Base-by-base conservation (phyloP, 2,329 filamentous ascomycete species). In the Fusarium secorum region DNA sequence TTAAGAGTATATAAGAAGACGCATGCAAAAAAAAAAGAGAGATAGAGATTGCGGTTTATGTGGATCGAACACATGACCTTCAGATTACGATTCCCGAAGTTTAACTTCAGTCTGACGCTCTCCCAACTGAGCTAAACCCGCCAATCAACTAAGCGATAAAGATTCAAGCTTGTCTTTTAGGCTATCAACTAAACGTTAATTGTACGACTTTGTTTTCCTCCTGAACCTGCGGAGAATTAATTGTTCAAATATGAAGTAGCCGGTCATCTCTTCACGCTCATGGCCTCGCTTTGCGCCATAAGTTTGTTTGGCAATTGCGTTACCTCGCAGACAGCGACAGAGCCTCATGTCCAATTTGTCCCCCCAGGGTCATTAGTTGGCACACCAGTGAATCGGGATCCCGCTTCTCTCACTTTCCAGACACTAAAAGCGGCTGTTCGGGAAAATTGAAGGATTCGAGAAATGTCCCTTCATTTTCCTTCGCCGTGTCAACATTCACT, bases 51-150 rank as follows among this genome's bases (percentile, higher is more conserved):
- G 64, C 64, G 64, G 64, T 67, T 67, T 67, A 22, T 67, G 64
- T 67, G 64, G 64, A 67, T 67, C 64, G 64, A 67, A 67, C 64
- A 67, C 64, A 67, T 26, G 64, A 67, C 64, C 64, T 67, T 67
- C 64, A 67, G 64, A 67, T 67, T 36, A 24, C 64, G 5, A 56
- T 56, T 49, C 49, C 57, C 33, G 28, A 67, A 67, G 64, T 67
- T 56, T 63, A 11, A 33, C 64, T 67, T 67, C 64, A 67, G 64
- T 67, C 64, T 67, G 64, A 67, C 64, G 64, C 64, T 67, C 64
- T 67, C 64, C 64, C 64, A 67, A 67, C 64, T 67, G 64, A 67
- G 64, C 64, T 67, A 67, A 67, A 67, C 64, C 64, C 64, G 64
- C 64, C 18, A 57, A 32, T 51, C 64, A 63, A 68, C n/a, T 24